A percentile compares a stretch with the other conserved stretches of the same genome.
phyloP scores from a whole-genome alignment of 1,284 basidiomycete species.

The Vanrija humicola region DNA sequence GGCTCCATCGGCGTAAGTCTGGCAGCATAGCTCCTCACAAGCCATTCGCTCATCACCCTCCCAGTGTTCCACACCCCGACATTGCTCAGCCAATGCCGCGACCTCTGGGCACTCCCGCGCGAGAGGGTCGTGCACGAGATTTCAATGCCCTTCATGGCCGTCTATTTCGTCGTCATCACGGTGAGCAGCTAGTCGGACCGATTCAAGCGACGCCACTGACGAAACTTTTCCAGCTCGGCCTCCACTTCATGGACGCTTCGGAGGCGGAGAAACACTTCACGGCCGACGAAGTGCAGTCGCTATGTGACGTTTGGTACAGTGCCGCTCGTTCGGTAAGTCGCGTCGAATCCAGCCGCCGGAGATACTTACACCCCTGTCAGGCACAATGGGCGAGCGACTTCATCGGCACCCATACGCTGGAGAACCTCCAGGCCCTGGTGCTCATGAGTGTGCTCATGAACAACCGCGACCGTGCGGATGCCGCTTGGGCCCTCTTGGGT shows the following conservation, averaged over 20 bases:
- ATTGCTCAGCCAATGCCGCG: slow-evolving; percentile 45
- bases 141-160: slow-evolving; percentile 43
- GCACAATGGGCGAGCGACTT: slow-evolving; percentile 49
- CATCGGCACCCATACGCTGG: slow-evolving; percentile 45
- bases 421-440: slow-evolving; percentile 44
- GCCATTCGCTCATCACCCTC: not conserved
- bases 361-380: slow-evolving; percentile 10
- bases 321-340: slow-evolving; percentile 23
- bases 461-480: slow-evolving; percentile 49
- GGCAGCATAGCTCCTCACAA: not conserved
- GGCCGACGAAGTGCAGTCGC: slow-evolving; percentile 33
- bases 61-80: slow-evolving; percentile 47
- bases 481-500: slow-evolving; percentile 49
- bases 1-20: slow-evolving; percentile 49
- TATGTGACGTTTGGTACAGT: slow-evolving; percentile 45
- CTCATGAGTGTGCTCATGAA: slow-evolving; percentile 48
- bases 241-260: slow-evolving; percentile 46
- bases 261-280: slow-evolving; percentile 44
- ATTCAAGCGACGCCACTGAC: not conserved
- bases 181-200: slow-evolving; percentile 21
- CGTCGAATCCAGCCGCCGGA: not conserved
- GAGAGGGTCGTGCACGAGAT: slow-evolving; percentile 44
- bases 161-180: slow-evolving; percentile 46
- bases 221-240: slow-evolving; percentile 33
- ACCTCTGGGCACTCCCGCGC: slow-evolving; percentile 45